Conservation (phyloP, 208 protist species). For the Crithidia expoeki region DNA sequence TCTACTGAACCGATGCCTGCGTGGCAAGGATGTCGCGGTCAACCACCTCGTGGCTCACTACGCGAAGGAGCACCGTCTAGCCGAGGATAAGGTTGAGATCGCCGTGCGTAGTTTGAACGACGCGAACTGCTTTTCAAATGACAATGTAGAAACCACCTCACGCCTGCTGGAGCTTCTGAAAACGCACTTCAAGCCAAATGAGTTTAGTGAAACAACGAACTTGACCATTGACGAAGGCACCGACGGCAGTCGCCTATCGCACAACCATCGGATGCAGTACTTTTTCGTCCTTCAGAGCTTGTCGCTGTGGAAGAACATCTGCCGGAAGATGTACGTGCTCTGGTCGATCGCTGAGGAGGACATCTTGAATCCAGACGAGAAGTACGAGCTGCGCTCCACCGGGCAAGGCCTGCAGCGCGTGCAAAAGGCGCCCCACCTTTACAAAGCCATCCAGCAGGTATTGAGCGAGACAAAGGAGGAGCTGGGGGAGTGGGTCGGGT, state of each 20-base stretch:
- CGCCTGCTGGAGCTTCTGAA: constrained; percentile 77
- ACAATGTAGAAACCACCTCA: constrained; percentile 82
- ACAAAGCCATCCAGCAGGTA: constrained; percentile 85
- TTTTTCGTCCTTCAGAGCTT: constrained; percentile 96
- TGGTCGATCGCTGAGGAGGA: constrained; percentile 95
- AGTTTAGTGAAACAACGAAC: constrained; percentile 41
- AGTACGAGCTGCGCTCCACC: constrained; percentile 89
- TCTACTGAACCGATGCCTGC: constrained; percentile 83
- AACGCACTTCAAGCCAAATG: constrained; percentile 74
- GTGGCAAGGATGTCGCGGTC: constrained; percentile 84
- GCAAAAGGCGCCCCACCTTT: constrained; percentile 89
- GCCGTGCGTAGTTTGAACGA: constrained; percentile 91
- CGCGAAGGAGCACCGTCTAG: constrained; percentile 31
- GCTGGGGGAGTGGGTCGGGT: constrained; percentile 90
- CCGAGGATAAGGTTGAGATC: constrained; percentile 70
- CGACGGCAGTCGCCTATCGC: constrained; percentile 93
- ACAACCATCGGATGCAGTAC: constrained; percentile 95
- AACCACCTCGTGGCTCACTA: constrained; percentile 72
- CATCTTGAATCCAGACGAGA: constrained; percentile 84
- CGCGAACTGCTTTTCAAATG: constrained; percentile 90
- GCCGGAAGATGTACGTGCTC: constrained; percentile 84
- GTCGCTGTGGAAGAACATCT: constrained; percentile 95
- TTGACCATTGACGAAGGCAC: constrained; percentile 84
- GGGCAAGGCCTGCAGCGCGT: constrained; percentile 96
- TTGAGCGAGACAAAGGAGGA: constrained; percentile 88